Evolutionary conservation across 768 basidiomycete genomes (phyloP).

Genomic region (Boletus rubroflammeus): DNA sequence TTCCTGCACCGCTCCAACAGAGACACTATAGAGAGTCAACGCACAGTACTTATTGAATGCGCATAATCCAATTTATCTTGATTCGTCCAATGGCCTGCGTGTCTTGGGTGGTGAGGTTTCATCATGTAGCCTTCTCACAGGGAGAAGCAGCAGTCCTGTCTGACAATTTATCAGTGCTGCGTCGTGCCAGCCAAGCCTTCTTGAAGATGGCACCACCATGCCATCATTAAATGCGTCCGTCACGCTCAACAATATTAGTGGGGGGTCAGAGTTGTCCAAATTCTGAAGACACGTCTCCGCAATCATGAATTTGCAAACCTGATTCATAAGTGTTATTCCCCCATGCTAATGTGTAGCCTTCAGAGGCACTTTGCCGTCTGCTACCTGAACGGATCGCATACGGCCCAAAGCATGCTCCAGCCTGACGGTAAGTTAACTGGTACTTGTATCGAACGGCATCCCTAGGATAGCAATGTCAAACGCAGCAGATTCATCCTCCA

Average conservation of each 20-base stretch:
- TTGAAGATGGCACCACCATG: too few species aligned
- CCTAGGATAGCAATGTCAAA: constrained; percentile 72
- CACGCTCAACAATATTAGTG: too few species aligned
- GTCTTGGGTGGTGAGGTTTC: not conserved
- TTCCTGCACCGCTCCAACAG: not conserved
- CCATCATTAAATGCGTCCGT: too few species aligned
- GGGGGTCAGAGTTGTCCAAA: too few species aligned
- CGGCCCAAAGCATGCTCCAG: constrained; percentile 84
- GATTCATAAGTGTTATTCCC: constrained; percentile 58
- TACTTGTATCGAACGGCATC: constrained; percentile 74
- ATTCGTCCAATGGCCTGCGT: not conserved
- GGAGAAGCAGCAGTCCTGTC: not conserved
- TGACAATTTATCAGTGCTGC: not conserved
- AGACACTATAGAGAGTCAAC: not conserved
- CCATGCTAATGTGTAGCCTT: constrained; percentile 72
- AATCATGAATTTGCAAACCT: constrained; percentile 66
- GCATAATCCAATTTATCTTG: not conserved
- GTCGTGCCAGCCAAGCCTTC: too few species aligned
- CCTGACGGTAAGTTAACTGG: constrained; percentile 46
- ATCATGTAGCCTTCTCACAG: not conserved
- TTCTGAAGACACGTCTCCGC: constrained; percentile 52
- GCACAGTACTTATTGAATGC: not conserved
- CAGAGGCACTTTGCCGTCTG: constrained; percentile 57
- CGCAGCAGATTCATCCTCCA: constrained; percentile 18
- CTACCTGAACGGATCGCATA: constrained; percentile 80